Evolutionary conservation across 805 yeast species (phyloP), one percentile per base, ranked within the genome.

Genomic region (Zygosaccharomyces siamensis): DNA sequence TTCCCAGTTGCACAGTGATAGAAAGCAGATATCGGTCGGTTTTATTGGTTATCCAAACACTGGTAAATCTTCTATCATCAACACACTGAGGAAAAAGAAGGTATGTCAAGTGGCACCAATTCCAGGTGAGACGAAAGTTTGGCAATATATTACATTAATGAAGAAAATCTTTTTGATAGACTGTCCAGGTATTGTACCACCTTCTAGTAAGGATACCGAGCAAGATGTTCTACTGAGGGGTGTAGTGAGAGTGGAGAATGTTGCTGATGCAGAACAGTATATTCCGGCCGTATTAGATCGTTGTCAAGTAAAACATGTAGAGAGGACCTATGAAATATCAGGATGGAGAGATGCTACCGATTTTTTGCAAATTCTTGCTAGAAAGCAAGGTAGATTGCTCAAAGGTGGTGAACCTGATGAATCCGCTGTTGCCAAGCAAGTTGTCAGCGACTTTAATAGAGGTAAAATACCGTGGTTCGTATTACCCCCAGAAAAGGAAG

Each of bases 371-470:
- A 73, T 88, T 62, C 74, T 92, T 56, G 98, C 98, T 1, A 81
- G 95, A 67, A 93, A 93, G 69, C 86, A 81, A 46, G 99, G 99
- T 53, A 81, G 96, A 68, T 76, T 92, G 58, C 71, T 93, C 57
- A 92, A 92, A 69, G 99, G 99, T 51, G 99, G 97, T 56, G 99
- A 93, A 71, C 96, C 98, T 1, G 98, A 92, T 68, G 97, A 92
- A 70, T 75, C 84, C 56, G 95, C 96, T 60, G 89, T 92, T 48
- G 83, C 98, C 35, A 92, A 89, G 68, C 84, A 84, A 62, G 84
- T 92, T 27, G 78, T 92, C 67, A 89, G 89, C 59, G 99, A 92
- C 68, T 92, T 92, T 76, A 92, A 89, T 71, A 80, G 99, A 70
- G 99, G 99, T 53, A 88, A 89, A 63, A 92, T 92, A 47, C 99